Evolutionary conservation across 2,329 filamentous ascomycete species (phyloP).

Genomic region (Colletotrichum cordylinicola): DNA sequence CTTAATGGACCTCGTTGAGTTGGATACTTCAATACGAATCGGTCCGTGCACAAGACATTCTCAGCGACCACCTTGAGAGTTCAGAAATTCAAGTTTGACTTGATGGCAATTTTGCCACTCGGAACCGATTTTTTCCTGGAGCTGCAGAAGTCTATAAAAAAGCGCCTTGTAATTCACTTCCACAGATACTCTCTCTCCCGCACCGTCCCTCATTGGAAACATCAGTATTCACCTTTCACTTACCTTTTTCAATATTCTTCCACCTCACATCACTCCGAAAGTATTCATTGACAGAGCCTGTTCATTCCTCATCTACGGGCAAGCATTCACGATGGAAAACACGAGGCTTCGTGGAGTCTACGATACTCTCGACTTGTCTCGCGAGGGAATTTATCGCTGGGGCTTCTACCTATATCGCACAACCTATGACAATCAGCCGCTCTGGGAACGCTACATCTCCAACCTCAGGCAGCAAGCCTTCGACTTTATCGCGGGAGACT

Average conservation of each 20-base stretch:
- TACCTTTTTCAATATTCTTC: too few relatives aligned
- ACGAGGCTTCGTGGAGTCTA: not conserved
- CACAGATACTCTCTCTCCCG: too few relatives aligned
- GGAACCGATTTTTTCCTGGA: too few relatives aligned
- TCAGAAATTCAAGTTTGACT: too few relatives aligned
- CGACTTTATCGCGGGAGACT: not conserved
- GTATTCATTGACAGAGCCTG: not conserved
- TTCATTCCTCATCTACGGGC: fast-evolving
- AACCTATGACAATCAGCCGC: not conserved
- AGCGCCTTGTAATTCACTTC: not conserved
- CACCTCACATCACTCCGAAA: not conserved
- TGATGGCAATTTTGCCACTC: too few relatives aligned
- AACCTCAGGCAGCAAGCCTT: not conserved
- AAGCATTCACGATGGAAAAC: not conserved
- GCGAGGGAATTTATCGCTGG: not conserved
- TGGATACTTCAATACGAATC: too few relatives aligned
- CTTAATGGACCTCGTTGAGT: too few relatives aligned
- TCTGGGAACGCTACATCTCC: not conserved
- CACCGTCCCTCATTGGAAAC: too few relatives aligned
- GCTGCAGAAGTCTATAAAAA: too few relatives aligned
- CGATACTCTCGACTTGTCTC: not conserved
- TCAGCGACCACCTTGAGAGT: too few relatives aligned
- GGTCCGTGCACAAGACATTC: too few relatives aligned
- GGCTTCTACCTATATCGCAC: not conserved
- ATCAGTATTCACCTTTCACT: too few relatives aligned